Evolutionary conservation across 305 asterid species (phyloP), one percentile per base, ranked within the genome.

Genomic region (Fraxinus greggii): DNA sequence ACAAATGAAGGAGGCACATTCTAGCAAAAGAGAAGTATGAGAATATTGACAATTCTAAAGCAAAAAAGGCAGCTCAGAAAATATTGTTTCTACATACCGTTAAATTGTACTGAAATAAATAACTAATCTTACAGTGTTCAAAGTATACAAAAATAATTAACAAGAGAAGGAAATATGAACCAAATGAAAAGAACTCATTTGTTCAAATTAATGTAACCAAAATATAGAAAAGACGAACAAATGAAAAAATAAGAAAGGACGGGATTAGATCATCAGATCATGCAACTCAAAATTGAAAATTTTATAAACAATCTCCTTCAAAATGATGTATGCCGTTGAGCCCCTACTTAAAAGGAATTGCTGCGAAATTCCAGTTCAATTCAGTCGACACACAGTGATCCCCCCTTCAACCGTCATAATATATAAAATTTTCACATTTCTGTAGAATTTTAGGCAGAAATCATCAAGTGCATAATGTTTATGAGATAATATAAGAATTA

Each of bases 381-480:
- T 24, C 75, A 69, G 10, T 28, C 6, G 23, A 69, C 75, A 26
- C 29, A 69, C 36, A 29, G 40, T 69, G 75, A 69, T 69, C 75
- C 35, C 9, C 74, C 35, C 9, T 67, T 42, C 28, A 24, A 78
- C n/a, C 9, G 59, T 78, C 63, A 19, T 15, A 23, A 78, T 36
- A 23, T 19, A 51, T 45, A 42, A 83, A 78, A 70, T 29, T n/a
- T 35, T 78, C 24, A 26, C 79, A 83, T 35, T 78, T 67, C 26
- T 5, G 67, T 24, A 56, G 26, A 9, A 17, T 78, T 19, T 42
- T 54, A 78, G 7, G 63, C 38, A 76, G 24, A 51, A 59, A 12
- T 26, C 33, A 56, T 13, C 35, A 54, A 69, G 33, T 33, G 32
- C 78, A 32, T 54, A 15, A 21, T 35, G 61, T 23, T 24, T 21